Conservation (phyloP, 352 stramenopile genomes). For the Pythium aquatile region DNA sequence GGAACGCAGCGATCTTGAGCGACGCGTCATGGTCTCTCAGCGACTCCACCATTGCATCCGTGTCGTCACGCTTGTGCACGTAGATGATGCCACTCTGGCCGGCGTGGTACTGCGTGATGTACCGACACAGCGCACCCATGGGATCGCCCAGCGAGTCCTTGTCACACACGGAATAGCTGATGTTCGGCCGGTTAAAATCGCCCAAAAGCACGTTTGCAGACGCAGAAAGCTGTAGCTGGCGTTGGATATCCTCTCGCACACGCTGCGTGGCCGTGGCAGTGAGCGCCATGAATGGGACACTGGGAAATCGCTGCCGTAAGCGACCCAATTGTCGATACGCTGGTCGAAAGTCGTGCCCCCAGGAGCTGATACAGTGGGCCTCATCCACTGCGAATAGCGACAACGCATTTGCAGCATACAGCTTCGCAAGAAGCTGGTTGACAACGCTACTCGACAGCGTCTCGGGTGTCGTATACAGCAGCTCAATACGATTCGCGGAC, state of each 20-base stretch:
- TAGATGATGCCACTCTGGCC: constrained; percentile 45
- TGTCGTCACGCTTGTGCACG: constrained; percentile 55
- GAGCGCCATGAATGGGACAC: constrained; percentile 76
- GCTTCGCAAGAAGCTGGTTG: constrained; percentile 33
- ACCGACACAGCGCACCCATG: constrained; percentile 35
- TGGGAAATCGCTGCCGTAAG: constrained; percentile 35
- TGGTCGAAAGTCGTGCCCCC: constrained; percentile 87
- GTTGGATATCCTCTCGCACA: constrained; percentile 63
- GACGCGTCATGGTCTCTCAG: constrained; percentile 29
- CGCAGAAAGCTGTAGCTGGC: constrained; percentile 36
- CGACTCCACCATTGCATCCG: constrained; percentile 39
- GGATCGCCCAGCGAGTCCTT: constrained; percentile 51
- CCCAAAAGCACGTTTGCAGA: constrained; percentile 41
- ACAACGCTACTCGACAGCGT: constrained; percentile 62
- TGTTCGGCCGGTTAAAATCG: constrained; percentile 64
- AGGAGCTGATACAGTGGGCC: constrained; percentile 92
- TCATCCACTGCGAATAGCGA: constrained; percentile 86
- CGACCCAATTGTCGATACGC: constrained; percentile 49
- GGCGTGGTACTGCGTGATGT: constrained; percentile 40
- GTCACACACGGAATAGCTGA: constrained; percentile 51
- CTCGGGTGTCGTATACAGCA: constrained; percentile 91
- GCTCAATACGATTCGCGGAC: constrained; percentile 31
- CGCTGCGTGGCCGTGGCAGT: constrained; percentile 85
- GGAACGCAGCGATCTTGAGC: constrained; percentile 44
- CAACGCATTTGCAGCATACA: constrained; percentile 30